Evolutionary conservation across 1,139 yeast genomes (phyloP), one percentile per base, ranked within the genome.

Genomic region (Blastobotrys buckinghamii): DNA sequence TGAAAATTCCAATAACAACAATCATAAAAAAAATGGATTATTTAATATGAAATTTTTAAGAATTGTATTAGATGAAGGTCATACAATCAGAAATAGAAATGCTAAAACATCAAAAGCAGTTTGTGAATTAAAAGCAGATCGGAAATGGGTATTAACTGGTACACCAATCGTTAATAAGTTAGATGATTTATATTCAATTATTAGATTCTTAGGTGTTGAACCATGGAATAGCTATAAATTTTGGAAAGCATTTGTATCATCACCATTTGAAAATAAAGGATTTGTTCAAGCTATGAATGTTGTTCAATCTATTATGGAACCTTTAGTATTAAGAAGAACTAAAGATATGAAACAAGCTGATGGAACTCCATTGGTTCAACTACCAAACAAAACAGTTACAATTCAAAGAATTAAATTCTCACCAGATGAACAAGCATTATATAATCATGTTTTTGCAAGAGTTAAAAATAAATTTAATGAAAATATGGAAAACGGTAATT

Each of bases 121-220:
- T 10, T 81, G 78, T 64, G 84, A 78, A 36, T 63, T 92, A 20
- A 62, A 70, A 13, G 81, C 87, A 60, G 73, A 74, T 39, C 73
- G 95, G 45, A 80, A 79, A 55, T 92, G 98, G 98, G 76, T 84
- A 1, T 70, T 92, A 41, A 89, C 97, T 0, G 98, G 98, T 13
- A 92, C 98, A 0, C 97, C 98, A 0, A 87, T 92, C 43, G 85
- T 90, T 44, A 92, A 92, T 65, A 71, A 90, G 53, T 72, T 92
- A 8, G 96, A 92, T 63, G 98, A 92, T 65, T 68, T 92, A 45
- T 92, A 77, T 61, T 82, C 96, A 2, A 68, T 89, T 45, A 78
- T 89, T 16, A 82, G 81, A 59, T 92, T 84, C 59, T 69, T 92
- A 42, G 76, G 80, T 42, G 69, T 90, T 12, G 90, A 86, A 57